These are phyloP conservation scores for Arabidopsis hybrid DNA, from an alignment of 441 rosid species.

Conservation along the genomic window DNA sequence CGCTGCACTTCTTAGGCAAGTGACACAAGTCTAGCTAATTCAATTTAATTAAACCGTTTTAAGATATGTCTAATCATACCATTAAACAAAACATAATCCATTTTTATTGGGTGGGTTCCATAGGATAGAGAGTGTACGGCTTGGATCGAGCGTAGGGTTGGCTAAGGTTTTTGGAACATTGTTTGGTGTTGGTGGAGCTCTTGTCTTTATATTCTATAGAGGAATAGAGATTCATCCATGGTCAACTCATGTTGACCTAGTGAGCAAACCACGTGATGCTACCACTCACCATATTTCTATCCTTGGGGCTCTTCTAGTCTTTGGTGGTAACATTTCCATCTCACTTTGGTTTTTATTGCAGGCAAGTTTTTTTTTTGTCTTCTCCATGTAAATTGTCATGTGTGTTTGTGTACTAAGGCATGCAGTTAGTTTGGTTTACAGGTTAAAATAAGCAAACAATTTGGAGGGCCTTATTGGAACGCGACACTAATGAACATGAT, in stretches of 20 bases:
- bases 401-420: neutral
- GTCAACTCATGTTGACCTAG: constrained; percentile 54
- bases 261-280: constrained; percentile 39
- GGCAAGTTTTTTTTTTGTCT: constrained; percentile 40
- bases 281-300: constrained; percentile 26
- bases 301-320: constrained; percentile 52
- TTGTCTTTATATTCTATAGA: constrained; percentile 65
- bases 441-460: constrained; percentile 51
- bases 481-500: constrained; percentile 42
- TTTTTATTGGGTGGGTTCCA: neutral
- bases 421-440: neutral
- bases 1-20: constrained; percentile 54
- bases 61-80: neutral
- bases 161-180: constrained; percentile 72
- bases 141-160: constrained; percentile 54
- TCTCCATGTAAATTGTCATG: constrained; percentile 1
- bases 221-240: constrained; percentile 56
- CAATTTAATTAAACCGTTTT: neutral
- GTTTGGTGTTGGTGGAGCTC: constrained; percentile 68
- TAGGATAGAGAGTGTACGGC: constrained; percentile 62
- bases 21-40: neutral
- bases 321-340: constrained; percentile 51
- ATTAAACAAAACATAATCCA: constrained; percentile 2
- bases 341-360: constrained; percentile 61
- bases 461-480: constrained; percentile 39